Conservation (phyloP, 1,284 basidiomycete species). For the Agaricales sp. region DNA sequence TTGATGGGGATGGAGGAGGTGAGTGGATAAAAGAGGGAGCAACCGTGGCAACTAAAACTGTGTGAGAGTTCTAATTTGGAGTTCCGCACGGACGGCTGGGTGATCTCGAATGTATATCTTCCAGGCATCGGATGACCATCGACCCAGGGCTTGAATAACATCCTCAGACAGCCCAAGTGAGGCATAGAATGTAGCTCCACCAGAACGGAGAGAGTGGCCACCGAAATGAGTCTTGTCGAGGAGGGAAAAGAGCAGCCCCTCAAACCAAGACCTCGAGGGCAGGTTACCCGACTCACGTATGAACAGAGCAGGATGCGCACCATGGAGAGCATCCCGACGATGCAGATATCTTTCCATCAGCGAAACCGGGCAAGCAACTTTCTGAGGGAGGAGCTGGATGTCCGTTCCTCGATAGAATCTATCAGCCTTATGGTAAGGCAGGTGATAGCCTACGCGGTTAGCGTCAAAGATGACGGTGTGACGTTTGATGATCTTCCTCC, state of each 20-base stretch:
- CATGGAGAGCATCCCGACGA: background rate
- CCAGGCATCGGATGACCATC: background rate
- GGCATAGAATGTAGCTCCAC: background rate
- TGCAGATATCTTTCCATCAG: background rate
- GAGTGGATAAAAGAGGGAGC: too few relatives aligned
- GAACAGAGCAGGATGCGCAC: background rate
- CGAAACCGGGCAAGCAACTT: background rate
- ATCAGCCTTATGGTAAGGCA: background rate
- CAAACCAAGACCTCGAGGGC: conserved; percentile 1
- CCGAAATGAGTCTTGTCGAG: background rate
- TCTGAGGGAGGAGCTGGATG: background rate
- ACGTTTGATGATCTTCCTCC: conserved; percentile 2
- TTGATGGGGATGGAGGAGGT: too few relatives aligned
- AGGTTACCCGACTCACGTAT: background rate
- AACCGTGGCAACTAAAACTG: too few relatives aligned
- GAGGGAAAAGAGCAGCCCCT: background rate
- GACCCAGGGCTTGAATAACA: background rate
- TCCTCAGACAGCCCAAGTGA: background rate
- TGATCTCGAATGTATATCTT: background rate
- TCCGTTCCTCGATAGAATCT: background rate
- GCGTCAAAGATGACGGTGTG: background rate
- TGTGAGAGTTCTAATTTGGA: too few relatives aligned
- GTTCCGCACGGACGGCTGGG: background rate
- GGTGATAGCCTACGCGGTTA: background rate
- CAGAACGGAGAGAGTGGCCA: background rate